Conservation (phyloP, 108 stramenopile genomes). For the Parietichytrium sp. region DNA sequence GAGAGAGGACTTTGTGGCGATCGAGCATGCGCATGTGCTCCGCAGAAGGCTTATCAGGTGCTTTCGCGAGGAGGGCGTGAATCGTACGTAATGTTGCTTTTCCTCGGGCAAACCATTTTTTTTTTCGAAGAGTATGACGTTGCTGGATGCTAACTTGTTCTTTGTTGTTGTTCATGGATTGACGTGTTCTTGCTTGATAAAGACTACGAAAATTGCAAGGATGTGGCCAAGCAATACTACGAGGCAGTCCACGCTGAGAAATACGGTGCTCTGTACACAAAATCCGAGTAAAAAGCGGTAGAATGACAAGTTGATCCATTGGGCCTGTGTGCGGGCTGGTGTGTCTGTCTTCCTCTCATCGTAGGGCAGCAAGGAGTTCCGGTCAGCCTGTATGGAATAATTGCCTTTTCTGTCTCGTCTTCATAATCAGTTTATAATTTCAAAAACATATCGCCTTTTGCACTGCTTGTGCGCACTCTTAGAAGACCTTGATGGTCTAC, state of each 20-base stretch:
- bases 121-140: too few relatives aligned
- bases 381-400: not conserved
- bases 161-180: too few relatives aligned
- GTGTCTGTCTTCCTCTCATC: not conserved
- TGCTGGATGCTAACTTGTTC: too few relatives aligned
- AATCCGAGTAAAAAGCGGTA: not conserved
- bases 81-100: too few relatives aligned
- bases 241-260: not conserved
- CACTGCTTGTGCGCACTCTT: not conserved
- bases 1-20: not conserved
- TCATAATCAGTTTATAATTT: not conserved
- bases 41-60: not conserved
- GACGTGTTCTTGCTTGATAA: too few relatives aligned
- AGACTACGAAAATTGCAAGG: slow-evolving; percentile 34
- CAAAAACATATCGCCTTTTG: not conserved
- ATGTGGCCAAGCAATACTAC: not conserved
- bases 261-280: slow-evolving; percentile 38
- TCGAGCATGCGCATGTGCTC: slow-evolving; percentile 8
- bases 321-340: not conserved
- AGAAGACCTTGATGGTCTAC: too few relatives aligned
- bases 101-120: too few relatives aligned
- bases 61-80: slow-evolving; percentile 9
- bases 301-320: too few relatives aligned
- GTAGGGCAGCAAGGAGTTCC: too few relatives aligned
- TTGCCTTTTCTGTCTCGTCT: not conserved